Evolutionary conservation across 257 asterid genomes (phyloP).

Genomic region (Striga asiatica): DNA sequence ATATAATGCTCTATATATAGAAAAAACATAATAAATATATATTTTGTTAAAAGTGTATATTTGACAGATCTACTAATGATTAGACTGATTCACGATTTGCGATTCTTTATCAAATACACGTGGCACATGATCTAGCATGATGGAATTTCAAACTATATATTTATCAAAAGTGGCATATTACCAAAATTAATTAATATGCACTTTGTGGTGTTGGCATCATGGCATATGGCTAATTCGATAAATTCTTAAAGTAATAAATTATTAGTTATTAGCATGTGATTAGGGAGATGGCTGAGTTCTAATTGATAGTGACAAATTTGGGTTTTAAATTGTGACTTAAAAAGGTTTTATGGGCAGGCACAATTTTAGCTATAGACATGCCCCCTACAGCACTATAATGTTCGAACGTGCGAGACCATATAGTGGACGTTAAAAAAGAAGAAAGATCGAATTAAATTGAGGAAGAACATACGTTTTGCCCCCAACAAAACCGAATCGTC

Average conservation of each 20-base stretch:
- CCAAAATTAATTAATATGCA: neutral
- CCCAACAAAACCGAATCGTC: neutral
- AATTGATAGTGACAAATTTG: too few relatives aligned
- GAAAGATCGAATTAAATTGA: conserved; percentile 3
- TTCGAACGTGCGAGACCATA: too few relatives aligned
- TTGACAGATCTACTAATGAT: too few relatives aligned
- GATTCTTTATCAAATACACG: conserved; percentile 8
- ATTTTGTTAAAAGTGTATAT: too few relatives aligned
- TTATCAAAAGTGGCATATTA: neutral
- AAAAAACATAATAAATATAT: too few relatives aligned
- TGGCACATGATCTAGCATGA: conserved; percentile 25
- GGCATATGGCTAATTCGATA: too few relatives aligned
- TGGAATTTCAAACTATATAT: neutral
- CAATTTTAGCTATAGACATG: too few relatives aligned
- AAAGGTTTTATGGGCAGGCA: neutral
- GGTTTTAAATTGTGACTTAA: conserved; percentile 7
- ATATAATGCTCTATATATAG: too few relatives aligned
- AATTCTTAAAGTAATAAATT: neutral
- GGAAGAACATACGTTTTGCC: neutral
- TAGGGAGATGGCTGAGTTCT: neutral
- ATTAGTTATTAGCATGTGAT: conserved; percentile 11
- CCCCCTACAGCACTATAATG: too few relatives aligned
- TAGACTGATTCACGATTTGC: too few relatives aligned
- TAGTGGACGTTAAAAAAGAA: too few relatives aligned
- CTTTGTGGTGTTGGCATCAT: neutral